Evolutionary conservation across 2,329 filamentous ascomycete species (phyloP), one percentile per base, ranked within the genome.

Genomic region (Fusarium armeniacum): DNA sequence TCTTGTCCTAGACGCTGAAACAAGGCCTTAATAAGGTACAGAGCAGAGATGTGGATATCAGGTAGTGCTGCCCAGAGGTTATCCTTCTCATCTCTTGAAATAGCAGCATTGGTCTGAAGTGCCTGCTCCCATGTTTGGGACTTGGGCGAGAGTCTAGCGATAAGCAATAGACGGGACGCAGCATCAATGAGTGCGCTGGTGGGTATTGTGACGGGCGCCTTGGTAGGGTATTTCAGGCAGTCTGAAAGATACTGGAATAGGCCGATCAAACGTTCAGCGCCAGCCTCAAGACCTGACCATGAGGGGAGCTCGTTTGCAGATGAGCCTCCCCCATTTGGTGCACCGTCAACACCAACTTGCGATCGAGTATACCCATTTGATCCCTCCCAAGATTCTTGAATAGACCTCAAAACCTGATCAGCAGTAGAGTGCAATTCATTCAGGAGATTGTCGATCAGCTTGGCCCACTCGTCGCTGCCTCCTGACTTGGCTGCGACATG

Each of bases 351-450:
- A 56, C 84, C 80, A 35, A 85, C 79, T 5, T 73, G 72, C 52
- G 84, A 78, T 44, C 78, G 77, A 12, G 76, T 76, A 67, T 86
- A 85, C 6, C 84, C 86, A 33, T 86, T 83, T 4, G 85, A 84
- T 1, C 93, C 89, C 72, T 94, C 89, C 91, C 93, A 96, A 41
- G 93, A 91, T 77, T 98, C 94, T 13, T 91, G 81, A 1, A 97
- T 86, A 12, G 90, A 89, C 50, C 94, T 89, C 75, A 97, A 92
- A 1, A 97, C 85, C 68, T 90, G 87, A 74, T 97, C 91, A 43
- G 91, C 89, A 2, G 92, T 91, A 26, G 81, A 79, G 74, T 98
- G 94, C 18, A 90, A 85, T 38, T 88, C 85, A 38, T 85, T 84
- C 26, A 97, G 81, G 13, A 90, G 83, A 10, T 83, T 81, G 47